Base-by-base conservation (phyloP, 441 rosid species). In the Adansonia rubrostipa region DNA sequence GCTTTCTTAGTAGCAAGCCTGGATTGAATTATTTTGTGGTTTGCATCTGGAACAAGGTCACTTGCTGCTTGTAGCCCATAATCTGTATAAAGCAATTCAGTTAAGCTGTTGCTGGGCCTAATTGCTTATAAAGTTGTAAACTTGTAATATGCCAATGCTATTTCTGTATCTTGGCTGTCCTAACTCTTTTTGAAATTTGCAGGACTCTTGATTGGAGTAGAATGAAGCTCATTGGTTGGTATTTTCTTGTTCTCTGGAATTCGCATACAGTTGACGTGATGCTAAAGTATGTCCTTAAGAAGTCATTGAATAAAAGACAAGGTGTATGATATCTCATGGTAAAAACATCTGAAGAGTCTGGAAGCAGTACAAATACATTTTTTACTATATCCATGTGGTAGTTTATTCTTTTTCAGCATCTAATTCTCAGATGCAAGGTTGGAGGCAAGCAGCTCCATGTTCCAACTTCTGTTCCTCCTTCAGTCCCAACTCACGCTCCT, bases 191-290 rank as follows among this genome's bases (percentile, higher is more conserved):
- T 47, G 8, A 7, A 48, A 42, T 79, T 73, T 82, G 85, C 86
- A 86, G 91, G 64, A 53, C 69, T 60, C 73, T 53, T 54, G 73
- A 17, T 69, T 47, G 63, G 22, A 4, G 62, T 33, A 40, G 75
- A 84, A 82, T 77, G 87, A 88, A 79, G 85, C 80, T 54, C 82
- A 77, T 80, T 54, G 83, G 71, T 71, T 9, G 42, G 45, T 33
- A n/a, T 36, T 71, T 54, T 71, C 63, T 9, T 36, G 72, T 20
- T 68, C 13, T 10, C 11, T 1, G 15, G 79, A 36, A 72, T 64
- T 76, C 74, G 58, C 64, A 15, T 48, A 51, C 40, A 2, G 66
- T 76, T 54, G 62, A 67, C 73, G 72, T 36, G 74, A 73, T 61
- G 63, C 64, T 40, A 73, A 71, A 76, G 54, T 58, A 63, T 64